Evolutionary conservation across 1,139 yeast genomes (phyloP).

Genomic region (Pichia kudriavzevii): DNA sequence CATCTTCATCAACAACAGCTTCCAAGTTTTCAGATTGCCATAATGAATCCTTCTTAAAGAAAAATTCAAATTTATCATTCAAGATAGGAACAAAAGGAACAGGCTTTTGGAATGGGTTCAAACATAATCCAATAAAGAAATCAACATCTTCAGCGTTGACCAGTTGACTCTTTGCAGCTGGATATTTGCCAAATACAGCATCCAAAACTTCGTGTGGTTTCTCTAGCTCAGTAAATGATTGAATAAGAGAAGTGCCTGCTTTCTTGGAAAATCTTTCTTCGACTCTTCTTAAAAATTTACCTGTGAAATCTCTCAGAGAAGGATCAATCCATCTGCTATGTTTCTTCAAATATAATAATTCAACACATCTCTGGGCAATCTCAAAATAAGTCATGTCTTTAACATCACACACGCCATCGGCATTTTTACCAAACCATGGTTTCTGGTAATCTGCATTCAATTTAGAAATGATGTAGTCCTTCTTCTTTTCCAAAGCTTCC

Average conservation of each 20-base stretch:
- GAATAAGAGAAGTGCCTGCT: slow-evolving; percentile 59
- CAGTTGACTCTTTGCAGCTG: slow-evolving; percentile 70
- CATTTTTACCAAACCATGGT: slow-evolving; percentile 88
- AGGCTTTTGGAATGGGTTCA: slow-evolving; percentile 86
- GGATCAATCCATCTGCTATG: slow-evolving; percentile 84
- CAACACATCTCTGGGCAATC: slow-evolving; percentile 81
- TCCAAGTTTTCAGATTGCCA: slow-evolving; percentile 99
- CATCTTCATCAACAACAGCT: slow-evolving; percentile 93
- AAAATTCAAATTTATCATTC: slow-evolving; percentile 89
- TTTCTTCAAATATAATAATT: slow-evolving; percentile 77
- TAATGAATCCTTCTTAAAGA: slow-evolving; percentile 95
- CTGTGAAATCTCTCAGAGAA: slow-evolving; percentile 79
- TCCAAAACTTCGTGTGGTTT: slow-evolving; percentile 57
- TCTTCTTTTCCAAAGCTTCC: slow-evolving; percentile 76
- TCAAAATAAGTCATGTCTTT: slow-evolving; percentile 95
- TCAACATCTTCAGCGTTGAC: slow-evolving; percentile 95
- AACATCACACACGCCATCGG: slow-evolving; percentile 77
- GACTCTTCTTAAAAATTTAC: slow-evolving; percentile 81
- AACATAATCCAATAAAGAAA: slow-evolving; percentile 77
- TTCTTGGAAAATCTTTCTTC: slow-evolving; percentile 86
- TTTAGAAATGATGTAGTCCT: slow-evolving; percentile 73
- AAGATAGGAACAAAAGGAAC: slow-evolving; percentile 95
- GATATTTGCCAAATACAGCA: slow-evolving; percentile 57
- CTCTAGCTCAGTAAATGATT: slow-evolving; percentile 61
- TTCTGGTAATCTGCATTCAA: slow-evolving; percentile 94